Evolutionary conservation across 176 grass and related monocot species (phyloP).

Genomic region (Metroxylon sagu): DNA sequence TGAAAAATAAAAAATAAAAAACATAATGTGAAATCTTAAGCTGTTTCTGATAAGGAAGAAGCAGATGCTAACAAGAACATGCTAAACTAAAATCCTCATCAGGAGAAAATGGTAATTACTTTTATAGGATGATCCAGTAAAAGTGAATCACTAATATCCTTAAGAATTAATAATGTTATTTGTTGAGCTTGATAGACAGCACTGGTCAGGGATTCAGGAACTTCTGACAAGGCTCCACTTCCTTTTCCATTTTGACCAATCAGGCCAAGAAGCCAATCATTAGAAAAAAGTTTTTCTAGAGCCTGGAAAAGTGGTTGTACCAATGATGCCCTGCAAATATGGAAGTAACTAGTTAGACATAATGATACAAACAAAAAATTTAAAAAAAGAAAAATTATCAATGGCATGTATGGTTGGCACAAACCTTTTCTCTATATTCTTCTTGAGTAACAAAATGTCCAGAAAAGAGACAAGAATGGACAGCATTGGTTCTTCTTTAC

Average conservation of each 20-base stretch:
- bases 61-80: background rate
- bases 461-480: conserved; percentile 66
- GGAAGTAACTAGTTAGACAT: conserved; percentile 4
- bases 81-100: background rate
- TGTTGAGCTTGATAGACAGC: conserved; percentile 56
- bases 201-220: conserved; percentile 20
- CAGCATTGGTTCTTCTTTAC: conserved; percentile 25
- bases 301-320: conserved; percentile 63
- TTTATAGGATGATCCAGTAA: conserved; percentile 24
- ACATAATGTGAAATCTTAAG: conserved; percentile 9
- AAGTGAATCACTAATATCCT: conserved; percentile 81
- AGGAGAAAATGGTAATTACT: conserved; percentile 26
- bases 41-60: background rate
- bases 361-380: background rate
- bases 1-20: conserved; percentile 18
- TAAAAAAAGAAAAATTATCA: too few species aligned
- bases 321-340: conserved; percentile 39
- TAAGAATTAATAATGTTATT: conserved; percentile 63
- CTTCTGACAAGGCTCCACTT: conserved; percentile 30
- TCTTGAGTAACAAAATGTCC: conserved; percentile 74
- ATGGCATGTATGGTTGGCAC: background rate
- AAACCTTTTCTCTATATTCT: conserved; percentile 73
- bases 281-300: conserved; percentile 55
- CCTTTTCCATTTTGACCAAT: conserved; percentile 30
- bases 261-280: conserved; percentile 37